Percentiles rank a stretch among this genome's conserved stretches.
phyloP scores from a whole-genome alignment of 805 yeast species.

The Kazachstania africana region DNA sequence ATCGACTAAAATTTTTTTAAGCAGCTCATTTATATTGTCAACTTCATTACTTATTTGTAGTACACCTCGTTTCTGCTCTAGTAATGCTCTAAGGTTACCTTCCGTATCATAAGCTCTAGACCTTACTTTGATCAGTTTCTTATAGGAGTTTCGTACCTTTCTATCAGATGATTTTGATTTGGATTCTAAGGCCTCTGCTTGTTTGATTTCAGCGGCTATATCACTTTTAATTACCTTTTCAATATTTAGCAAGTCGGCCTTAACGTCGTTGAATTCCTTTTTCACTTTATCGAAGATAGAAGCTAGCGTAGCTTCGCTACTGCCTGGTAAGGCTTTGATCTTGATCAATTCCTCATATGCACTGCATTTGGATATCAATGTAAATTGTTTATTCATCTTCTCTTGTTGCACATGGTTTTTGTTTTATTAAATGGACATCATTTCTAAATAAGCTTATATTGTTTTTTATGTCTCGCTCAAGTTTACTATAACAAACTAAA shows the following conservation, averaged over 20 bases:
- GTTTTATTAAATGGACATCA: too few species aligned
- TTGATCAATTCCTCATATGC: constrained; percentile 11
- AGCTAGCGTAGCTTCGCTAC: constrained; percentile 9
- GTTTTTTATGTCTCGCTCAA: too few species aligned
- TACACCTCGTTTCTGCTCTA: constrained; percentile 6
- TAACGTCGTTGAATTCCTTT: constrained; percentile 13
- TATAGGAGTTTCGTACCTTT: too few species aligned
- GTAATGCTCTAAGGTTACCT: too few species aligned
- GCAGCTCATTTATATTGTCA: too few species aligned
- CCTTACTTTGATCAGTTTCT: too few species aligned
- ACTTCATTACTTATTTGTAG: constrained; percentile 6
- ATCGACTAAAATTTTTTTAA: too few species aligned
- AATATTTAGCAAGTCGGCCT: constrained; percentile 11
- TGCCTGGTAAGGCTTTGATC: constrained; percentile 8
- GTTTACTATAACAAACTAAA: too few species aligned
- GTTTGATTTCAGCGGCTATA: constrained; percentile 21
- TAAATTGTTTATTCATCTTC: too few species aligned
- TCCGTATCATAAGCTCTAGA: too few species aligned
- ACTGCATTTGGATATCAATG: constrained; percentile 1
- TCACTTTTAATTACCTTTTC: constrained; percentile 18
- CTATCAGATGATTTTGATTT: constrained; percentile 14
- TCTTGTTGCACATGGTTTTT: too few species aligned
- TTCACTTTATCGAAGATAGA: constrained; percentile 17
- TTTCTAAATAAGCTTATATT: too few species aligned
- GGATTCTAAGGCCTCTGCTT: constrained; percentile 16